A percentile compares a stretch with the other conserved stretches of the same genome.
Conservation (phyloP, 768 basidiomycete species). For the Astraeus odoratus region DNA sequence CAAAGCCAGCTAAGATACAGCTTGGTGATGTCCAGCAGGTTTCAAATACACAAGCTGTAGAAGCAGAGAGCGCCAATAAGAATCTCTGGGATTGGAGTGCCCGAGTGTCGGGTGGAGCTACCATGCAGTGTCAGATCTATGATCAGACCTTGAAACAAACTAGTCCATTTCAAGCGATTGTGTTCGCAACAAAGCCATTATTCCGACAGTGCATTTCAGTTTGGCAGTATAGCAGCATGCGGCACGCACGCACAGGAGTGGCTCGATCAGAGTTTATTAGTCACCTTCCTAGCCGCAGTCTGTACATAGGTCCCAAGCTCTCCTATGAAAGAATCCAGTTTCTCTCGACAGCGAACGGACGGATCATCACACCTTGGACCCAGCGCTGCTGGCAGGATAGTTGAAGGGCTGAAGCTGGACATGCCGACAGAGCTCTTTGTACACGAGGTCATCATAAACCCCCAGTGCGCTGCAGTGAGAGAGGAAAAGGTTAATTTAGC, state of each 20-base stretch:
- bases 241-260: background rate
- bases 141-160: too few species aligned
- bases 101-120: too few species aligned
- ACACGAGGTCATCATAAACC: constrained; percentile 55
- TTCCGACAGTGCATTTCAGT: too few species aligned
- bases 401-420: constrained; percentile 59
- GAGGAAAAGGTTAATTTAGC: background rate
- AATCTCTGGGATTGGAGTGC: too few species aligned
- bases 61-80: too few species aligned
- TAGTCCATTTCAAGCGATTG: too few species aligned
- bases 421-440: constrained; percentile 57
- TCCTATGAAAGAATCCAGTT: constrained; percentile 9
- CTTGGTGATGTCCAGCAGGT: too few species aligned
- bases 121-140: too few species aligned
- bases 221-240: too few species aligned
- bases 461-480: constrained; percentile 47
- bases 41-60: too few species aligned
- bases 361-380: constrained; percentile 41
- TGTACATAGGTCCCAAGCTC: constrained; percentile 20
- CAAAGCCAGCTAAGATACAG: too few species aligned
- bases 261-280: constrained; percentile 15
- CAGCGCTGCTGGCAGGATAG: constrained; percentile 40
- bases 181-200: too few species aligned
- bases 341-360: background rate
- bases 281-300: constrained; percentile 8